Conservation (phyloP, 495 filamentous ascomycete species). For the Penicillium arizonense region DNA sequence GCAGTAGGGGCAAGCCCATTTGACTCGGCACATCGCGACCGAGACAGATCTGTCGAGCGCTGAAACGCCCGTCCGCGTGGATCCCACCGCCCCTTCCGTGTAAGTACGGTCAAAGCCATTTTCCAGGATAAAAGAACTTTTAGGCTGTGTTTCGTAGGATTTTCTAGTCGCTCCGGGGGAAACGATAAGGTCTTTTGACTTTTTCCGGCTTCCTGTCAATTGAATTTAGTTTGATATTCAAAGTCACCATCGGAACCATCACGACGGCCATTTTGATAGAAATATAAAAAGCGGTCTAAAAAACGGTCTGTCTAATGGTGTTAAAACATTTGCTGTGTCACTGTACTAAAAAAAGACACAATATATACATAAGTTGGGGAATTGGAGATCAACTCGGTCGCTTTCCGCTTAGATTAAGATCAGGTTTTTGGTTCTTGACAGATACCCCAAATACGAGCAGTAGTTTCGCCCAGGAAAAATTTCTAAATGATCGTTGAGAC, state of each 20-base stretch:
- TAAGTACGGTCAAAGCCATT: neutral
- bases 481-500: conserved; percentile 11
- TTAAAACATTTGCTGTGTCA: too few relatives aligned
- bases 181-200: neutral
- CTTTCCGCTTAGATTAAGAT: neutral
- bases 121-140: neutral
- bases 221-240: conserved; percentile 1
- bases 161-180: neutral
- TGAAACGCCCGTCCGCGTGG: conserved; percentile 6
- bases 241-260: conserved; percentile 4
- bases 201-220: conserved; percentile 2
- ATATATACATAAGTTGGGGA: conserved; percentile 3
- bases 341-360: too few relatives aligned
- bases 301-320: too few relatives aligned
- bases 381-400: conserved; percentile 1
- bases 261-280: neutral
- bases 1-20: neutral
- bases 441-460: neutral
- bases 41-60: neutral
- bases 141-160: neutral
- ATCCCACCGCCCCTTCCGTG: conserved; percentile 1
- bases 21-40: neutral
- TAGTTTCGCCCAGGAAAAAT: neutral
- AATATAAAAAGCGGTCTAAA: too few relatives aligned
- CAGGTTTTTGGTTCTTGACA: neutral